Conservation (phyloP, 345 rosid species). For the Kandelia obovata region DNA sequence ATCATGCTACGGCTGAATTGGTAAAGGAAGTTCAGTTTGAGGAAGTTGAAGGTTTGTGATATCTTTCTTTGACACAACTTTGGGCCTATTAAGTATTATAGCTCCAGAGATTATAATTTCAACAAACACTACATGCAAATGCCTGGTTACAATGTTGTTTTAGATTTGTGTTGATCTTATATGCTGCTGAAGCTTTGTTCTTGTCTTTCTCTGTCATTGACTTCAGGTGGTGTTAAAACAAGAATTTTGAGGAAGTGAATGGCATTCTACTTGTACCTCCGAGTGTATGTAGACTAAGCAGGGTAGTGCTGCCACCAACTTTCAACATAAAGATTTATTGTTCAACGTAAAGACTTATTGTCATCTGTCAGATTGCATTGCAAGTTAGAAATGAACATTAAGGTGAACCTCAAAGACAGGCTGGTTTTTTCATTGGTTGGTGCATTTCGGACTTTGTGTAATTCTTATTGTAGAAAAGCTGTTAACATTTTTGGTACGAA, state of each 20-base stretch:
- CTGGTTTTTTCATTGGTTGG: background rate
- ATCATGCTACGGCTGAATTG: slow-evolving; percentile 71
- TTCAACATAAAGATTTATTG: slow-evolving; percentile 20
- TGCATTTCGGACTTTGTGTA: background rate
- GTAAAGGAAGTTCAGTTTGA: slow-evolving; percentile 83
- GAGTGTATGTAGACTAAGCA: slow-evolving; percentile 22
- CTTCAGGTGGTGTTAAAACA: slow-evolving; percentile 81
- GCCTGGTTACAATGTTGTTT: background rate
- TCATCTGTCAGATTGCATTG: slow-evolving; percentile 12
- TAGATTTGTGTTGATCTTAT: slow-evolving; percentile 4
- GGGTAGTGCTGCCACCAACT: slow-evolving; percentile 3
- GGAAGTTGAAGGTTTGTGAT: slow-evolving; percentile 68
- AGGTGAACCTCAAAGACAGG: slow-evolving; percentile 7
- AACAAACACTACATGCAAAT: background rate
- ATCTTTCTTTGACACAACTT: background rate
- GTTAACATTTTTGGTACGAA: background rate
- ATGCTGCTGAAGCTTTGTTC: slow-evolving; percentile 19
- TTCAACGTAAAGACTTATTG: slow-evolving; percentile 27
- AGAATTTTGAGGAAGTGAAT: slow-evolving; percentile 56
- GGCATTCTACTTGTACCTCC: slow-evolving; percentile 9
- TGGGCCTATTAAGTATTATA: background rate
- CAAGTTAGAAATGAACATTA: background rate
- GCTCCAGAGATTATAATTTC: background rate
- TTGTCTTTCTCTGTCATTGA: background rate
- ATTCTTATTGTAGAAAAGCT: slow-evolving; percentile 3